Conservation (phyloP, 2,329 filamentous ascomycete species). For the Ambrosiella beaveri region DNA sequence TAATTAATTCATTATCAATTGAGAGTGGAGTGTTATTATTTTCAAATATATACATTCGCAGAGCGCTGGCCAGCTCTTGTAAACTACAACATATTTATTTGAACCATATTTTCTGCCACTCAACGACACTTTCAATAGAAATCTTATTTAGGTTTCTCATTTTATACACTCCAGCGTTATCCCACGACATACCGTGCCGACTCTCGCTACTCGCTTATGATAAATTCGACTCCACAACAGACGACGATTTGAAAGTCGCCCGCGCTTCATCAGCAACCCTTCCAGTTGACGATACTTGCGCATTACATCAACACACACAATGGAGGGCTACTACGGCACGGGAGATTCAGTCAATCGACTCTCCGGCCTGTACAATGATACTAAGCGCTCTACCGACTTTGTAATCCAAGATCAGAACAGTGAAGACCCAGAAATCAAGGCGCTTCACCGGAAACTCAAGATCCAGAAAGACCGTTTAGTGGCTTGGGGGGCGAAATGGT, state of each 20-base stretch:
- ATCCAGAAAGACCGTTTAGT: slow-evolving; percentile 67
- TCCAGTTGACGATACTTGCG: neutral
- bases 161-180: neutral
- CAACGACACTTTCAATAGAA: neutral
- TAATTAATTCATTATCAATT: neutral
- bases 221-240: neutral
- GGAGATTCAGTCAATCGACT: slow-evolving; percentile 21
- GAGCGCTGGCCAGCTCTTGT: neutral
- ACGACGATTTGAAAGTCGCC: neutral
- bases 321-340: slow-evolving; percentile 7
- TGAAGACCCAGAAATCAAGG: slow-evolving; percentile 51
- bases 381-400: slow-evolving; percentile 60
- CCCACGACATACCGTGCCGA: neutral
- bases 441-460: slow-evolving; percentile 56
- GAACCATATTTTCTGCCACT: neutral
- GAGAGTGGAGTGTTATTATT: neutral
- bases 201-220: neutral
- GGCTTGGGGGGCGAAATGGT: slow-evolving; percentile 70
- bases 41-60: neutral
- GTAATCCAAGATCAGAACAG: slow-evolving; percentile 48
- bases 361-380: slow-evolving; percentile 63
- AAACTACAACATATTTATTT: neutral
- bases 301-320: neutral
- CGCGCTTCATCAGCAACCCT: neutral
- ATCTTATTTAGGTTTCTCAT: neutral